phyloP scores from a whole-genome alignment of 257 asterid species.

The Gentiana straminea region DNA sequence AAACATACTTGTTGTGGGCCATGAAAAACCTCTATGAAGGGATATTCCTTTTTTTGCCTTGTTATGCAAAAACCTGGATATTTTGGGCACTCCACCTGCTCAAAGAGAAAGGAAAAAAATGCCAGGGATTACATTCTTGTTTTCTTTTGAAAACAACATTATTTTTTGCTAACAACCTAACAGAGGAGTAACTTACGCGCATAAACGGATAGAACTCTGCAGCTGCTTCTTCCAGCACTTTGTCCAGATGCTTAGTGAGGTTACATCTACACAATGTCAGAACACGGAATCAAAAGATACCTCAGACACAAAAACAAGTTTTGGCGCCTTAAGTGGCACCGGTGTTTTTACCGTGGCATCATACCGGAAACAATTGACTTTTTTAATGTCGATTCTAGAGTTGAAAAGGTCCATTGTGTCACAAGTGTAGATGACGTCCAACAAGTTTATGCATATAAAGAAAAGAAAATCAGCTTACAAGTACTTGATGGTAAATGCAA shows the following conservation, averaged over 20 bases:
- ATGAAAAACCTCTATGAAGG: conserved; percentile 79
- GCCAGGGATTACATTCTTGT: not conserved
- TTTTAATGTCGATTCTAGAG: too few relatives aligned
- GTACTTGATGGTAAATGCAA: conserved; percentile 91
- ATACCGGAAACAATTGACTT: too few relatives aligned
- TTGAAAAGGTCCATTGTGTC: too few relatives aligned
- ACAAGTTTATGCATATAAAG: not conserved
- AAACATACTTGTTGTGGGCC: conserved; percentile 69
- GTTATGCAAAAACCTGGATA: conserved; percentile 96
- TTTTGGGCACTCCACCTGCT: conserved; percentile 88
- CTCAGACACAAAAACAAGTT: not conserved
- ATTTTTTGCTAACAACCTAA: not conserved
- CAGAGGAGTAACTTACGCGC: conserved; percentile 52
- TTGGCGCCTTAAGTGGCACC: too few relatives aligned
- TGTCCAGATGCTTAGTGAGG: conserved; percentile 82
- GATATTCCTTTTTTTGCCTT: conserved; percentile 80
- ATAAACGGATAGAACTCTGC: conserved; percentile 78
- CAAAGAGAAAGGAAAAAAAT: not conserved
- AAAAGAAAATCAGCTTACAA: conserved; percentile 6
- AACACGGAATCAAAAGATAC: not conserved
- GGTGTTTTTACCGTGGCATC: too few relatives aligned
- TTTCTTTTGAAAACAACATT: too few relatives aligned
- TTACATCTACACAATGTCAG: conserved; percentile 45
- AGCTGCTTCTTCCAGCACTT: conserved; percentile 86
- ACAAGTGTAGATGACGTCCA: too few relatives aligned